phyloP scores from a whole-genome alignment of 257 asterid species.

The Solanum habrochaites region DNA sequence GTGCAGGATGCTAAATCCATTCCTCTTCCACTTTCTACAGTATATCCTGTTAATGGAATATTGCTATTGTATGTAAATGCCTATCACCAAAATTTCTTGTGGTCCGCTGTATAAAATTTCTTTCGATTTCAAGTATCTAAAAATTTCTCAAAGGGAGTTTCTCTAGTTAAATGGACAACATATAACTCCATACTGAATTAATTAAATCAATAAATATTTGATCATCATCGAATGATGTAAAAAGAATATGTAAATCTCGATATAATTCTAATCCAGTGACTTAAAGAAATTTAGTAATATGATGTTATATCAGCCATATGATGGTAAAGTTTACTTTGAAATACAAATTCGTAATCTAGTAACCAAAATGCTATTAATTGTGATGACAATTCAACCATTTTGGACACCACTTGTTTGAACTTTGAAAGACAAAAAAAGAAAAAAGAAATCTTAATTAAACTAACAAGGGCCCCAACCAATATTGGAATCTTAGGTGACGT shows the following conservation, averaged over 20 bases:
- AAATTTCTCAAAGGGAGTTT: not conserved
- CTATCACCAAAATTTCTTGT: not conserved
- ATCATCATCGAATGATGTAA: not conserved
- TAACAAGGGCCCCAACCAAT: not conserved
- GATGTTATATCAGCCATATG: not conserved
- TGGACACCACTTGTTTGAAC: not conserved
- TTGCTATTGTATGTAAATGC: not conserved
- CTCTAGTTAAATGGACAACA: not conserved
- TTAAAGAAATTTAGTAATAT: not conserved
- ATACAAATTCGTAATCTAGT: not conserved
- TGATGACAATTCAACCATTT: not conserved
- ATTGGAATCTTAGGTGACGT: not conserved
- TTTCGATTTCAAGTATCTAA: not conserved
- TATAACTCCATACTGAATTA: rapidly evolving
- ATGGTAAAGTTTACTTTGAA: not conserved
- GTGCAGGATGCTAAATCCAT: not conserved
- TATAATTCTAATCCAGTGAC: not conserved
- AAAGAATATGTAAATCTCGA: not conserved
- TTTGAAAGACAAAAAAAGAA: not conserved
- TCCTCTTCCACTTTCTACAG: not conserved
- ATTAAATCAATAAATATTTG: not conserved
- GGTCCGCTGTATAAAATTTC: too few relatives aligned
- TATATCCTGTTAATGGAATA: not conserved
- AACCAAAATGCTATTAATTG: not conserved
- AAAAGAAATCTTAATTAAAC: not conserved